phyloP scores from a whole-genome alignment of 345 rosid genomes.

The Draba incana region DNA sequence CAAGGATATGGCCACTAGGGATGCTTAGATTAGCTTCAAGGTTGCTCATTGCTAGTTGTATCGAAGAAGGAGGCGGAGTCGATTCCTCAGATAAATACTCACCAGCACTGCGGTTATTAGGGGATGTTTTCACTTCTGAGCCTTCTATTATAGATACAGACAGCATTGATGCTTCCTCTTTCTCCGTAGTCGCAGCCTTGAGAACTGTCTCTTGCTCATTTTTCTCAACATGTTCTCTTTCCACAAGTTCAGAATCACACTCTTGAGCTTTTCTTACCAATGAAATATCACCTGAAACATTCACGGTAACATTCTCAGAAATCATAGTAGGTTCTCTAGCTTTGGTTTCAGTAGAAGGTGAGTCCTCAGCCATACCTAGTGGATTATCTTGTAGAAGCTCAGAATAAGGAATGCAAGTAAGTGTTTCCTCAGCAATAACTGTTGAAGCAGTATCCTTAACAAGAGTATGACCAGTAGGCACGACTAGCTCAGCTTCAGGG shows the following conservation, averaged over 20 bases:
- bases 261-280: not conserved
- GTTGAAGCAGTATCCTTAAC: not conserved
- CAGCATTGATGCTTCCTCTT: too few relatives aligned
- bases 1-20: too few relatives aligned
- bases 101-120: too few relatives aligned
- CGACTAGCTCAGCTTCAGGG: not conserved
- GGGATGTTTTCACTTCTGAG: too few relatives aligned
- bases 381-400: conserved; percentile 7
- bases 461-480: not conserved
- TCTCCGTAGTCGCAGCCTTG: too few relatives aligned
- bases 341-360: conserved; percentile 5
- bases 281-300: conserved; percentile 8
- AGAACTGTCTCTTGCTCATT: too few relatives aligned
- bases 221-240: conserved; percentile 2
- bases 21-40: too few relatives aligned
- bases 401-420: not conserved
- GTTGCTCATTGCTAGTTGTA: too few relatives aligned
- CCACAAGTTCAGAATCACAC: not conserved
- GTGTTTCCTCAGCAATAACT: not conserved
- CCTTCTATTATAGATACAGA: too few relatives aligned
- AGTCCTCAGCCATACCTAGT: conserved; percentile 20
- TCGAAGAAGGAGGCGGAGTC: too few relatives aligned
- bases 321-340: not conserved
- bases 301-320: conserved; percentile 12
- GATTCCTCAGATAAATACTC: too few relatives aligned